Evolutionary conservation across 805 yeast genomes (phyloP).

Genomic region (Yarrowia sp.): DNA sequence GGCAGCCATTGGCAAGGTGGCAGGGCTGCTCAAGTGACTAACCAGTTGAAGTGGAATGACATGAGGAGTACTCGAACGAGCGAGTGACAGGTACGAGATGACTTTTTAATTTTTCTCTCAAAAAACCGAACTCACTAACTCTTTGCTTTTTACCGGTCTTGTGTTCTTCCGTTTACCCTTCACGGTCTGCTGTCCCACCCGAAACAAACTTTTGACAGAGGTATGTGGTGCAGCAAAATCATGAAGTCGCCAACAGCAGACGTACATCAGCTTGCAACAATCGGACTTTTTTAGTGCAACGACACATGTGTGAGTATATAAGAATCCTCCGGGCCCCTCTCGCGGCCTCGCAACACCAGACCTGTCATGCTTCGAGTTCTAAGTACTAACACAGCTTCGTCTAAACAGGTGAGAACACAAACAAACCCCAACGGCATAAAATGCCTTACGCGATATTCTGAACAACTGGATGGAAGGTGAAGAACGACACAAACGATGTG

Average conservation of each 20-base stretch:
- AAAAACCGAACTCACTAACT: no score
- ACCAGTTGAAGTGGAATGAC: no score
- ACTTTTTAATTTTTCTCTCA: no score
- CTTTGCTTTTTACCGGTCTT: no score
- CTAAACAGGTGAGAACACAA: not conserved
- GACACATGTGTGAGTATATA: slow-evolving; percentile 16
- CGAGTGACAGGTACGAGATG: no score
- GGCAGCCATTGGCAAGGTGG: not conserved
- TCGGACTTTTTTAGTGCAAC: not conserved
- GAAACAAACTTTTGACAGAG: not conserved
- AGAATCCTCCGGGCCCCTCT: not conserved
- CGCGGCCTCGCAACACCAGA: not conserved
- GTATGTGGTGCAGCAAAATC: not conserved
- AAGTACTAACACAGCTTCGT: slow-evolving; percentile 1
- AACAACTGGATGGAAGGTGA: not conserved
- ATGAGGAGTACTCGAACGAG: no score
- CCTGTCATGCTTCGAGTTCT: not conserved
- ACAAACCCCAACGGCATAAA: no score
- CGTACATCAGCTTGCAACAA: not conserved
- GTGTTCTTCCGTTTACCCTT: not conserved
- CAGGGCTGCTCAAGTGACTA: not conserved
- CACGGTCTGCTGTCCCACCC: not conserved
- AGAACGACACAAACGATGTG: no score
- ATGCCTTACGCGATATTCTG: no score
- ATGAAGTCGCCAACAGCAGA: not conserved